Evolutionary conservation across 352 stramenopile genomes (phyloP).

Genomic region (Globisporangium emineosum): DNA sequence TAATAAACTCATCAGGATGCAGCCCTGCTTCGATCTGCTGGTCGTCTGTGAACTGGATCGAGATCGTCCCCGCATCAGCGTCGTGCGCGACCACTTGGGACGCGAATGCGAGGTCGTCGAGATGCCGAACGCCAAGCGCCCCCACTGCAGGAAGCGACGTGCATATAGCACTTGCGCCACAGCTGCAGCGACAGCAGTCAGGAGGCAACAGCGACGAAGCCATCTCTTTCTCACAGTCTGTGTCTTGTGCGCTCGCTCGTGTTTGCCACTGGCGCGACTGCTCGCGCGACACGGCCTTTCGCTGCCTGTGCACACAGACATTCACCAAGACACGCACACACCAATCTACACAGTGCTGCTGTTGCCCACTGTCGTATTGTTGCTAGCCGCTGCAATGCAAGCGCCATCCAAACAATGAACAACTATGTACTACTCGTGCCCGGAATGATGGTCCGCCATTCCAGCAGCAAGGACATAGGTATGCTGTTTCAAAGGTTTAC

Average conservation of each 20-base stretch:
- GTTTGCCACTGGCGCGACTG: neutral
- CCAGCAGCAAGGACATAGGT: too few relatives aligned
- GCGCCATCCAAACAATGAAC: too few relatives aligned
- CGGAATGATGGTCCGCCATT: too few relatives aligned
- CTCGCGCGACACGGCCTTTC: neutral
- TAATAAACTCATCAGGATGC: conserved; percentile 24
- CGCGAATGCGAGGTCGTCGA: conserved; percentile 30
- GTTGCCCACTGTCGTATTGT: neutral
- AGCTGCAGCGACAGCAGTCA: neutral
- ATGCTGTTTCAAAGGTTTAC: neutral
- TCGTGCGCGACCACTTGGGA: conserved; percentile 25
- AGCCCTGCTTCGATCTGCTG: conserved; percentile 21
- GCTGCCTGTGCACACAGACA: neutral
- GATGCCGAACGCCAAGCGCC: conserved; percentile 17
- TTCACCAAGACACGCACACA: neutral
- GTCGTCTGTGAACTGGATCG: conserved; percentile 32
- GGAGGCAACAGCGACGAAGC: neutral
- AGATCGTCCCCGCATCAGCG: conserved; percentile 7
- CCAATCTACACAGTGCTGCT: neutral
- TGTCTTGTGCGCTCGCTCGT: neutral
- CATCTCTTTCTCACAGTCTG: neutral
- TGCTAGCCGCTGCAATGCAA: neutral
- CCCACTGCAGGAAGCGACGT: conserved; percentile 12
- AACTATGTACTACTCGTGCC: too few relatives aligned
- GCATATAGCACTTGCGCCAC: too few relatives aligned